Conservation (phyloP, 345 rosid species). For the Erucastrum elatum region DNA sequence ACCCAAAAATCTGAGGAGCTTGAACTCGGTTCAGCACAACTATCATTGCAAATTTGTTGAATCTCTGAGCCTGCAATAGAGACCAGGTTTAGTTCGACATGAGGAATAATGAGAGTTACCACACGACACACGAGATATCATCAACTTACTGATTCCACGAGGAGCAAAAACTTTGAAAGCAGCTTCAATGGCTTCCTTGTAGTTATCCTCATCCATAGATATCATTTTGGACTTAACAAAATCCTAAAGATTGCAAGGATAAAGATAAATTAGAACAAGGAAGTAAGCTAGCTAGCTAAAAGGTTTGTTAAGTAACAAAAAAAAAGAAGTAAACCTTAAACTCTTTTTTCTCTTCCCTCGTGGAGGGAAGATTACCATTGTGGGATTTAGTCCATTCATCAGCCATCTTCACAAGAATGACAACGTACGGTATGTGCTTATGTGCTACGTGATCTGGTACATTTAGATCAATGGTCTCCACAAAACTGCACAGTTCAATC, state of each 20-base stretch:
- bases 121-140: constrained; percentile 15
- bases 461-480: constrained; percentile 71
- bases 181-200: constrained; percentile 86
- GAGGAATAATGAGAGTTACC: neutral
- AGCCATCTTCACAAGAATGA: constrained; percentile 82
- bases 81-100: neutral
- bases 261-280: constrained; percentile 29
- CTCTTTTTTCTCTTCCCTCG: constrained; percentile 84
- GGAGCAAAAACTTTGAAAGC: constrained; percentile 91
- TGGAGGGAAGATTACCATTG: constrained; percentile 71
- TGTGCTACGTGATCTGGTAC: constrained; percentile 74
- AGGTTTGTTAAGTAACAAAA: constrained; percentile 8
- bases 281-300: neutral
- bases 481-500: constrained; percentile 52
- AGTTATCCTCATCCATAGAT: constrained; percentile 82
- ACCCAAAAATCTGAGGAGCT: constrained; percentile 93
- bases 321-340: constrained; percentile 62
- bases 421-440: constrained; percentile 88
- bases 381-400: constrained; percentile 80
- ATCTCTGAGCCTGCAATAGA: constrained; percentile 60
- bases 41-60: constrained; percentile 59
- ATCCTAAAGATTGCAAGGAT: constrained; percentile 52
- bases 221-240: constrained; percentile 71
- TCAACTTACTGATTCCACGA: constrained; percentile 80
- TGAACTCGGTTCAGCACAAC: constrained; percentile 59